Percentiles rank a stretch among this genome's conserved stretches.
phyloP scores from a whole-genome alignment of 78 protist species.

The Planoprotostelium fungivorum region DNA sequence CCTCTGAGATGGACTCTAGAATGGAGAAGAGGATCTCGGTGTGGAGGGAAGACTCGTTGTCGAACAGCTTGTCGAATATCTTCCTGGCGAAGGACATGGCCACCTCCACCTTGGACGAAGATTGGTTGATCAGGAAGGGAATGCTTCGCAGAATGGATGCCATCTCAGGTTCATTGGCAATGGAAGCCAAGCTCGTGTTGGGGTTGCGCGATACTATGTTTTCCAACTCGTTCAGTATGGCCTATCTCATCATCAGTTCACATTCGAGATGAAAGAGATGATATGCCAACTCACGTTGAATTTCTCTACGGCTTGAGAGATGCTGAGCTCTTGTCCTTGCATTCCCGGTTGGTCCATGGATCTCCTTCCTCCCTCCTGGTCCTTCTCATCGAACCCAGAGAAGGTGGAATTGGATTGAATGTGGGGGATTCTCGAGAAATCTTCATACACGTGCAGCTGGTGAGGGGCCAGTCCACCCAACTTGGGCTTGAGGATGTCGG shows the following conservation, averaged over 20 bases:
- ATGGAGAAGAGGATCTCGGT: neutral
- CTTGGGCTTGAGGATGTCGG: constrained; percentile 79
- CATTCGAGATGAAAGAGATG: too few species aligned
- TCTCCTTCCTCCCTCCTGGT: neutral
- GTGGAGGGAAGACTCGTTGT: neutral
- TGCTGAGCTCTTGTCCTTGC: neutral
- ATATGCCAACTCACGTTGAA: neutral
- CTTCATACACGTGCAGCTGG: constrained; percentile 86
- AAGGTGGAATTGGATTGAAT: neutral
- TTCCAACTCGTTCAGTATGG: neutral
- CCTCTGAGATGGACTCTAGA: neutral
- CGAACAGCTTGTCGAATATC: neutral
- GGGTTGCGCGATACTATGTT: neutral
- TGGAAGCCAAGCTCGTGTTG: neutral
- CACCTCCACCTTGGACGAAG: neutral
- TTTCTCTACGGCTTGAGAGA: neutral
- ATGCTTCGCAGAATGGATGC: neutral
- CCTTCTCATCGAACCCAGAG: neutral
- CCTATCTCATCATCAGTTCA: too few species aligned
- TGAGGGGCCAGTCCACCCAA: constrained; percentile 65
- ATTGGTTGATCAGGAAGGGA: neutral
- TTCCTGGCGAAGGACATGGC: neutral
- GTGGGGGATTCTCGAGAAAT: constrained; percentile 61
- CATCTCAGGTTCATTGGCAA: neutral
- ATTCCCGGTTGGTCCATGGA: neutral